Percentiles rank a stretch among this genome's conserved stretches.
Evolutionary conservation across 345 rosid species (phyloP).

Genomic region (Viola odorata): DNA sequence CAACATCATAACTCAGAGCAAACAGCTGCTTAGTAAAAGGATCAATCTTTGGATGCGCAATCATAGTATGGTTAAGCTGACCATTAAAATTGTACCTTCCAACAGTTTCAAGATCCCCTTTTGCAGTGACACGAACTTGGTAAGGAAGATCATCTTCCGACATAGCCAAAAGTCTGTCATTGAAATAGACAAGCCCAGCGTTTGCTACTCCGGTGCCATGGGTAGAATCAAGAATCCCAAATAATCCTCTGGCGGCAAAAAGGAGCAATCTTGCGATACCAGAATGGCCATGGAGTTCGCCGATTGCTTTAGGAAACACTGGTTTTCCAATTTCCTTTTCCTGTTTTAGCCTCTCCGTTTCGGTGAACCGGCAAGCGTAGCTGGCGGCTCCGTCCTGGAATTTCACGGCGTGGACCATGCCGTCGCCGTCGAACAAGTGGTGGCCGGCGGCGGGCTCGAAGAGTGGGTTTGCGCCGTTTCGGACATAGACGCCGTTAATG

Average conservation of each 20-base stretch:
- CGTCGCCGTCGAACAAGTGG: constrained; percentile 93
- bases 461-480: constrained; percentile 94
- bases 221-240: constrained; percentile 54
- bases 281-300: constrained; percentile 80
- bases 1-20: constrained; percentile 77
- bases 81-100: constrained; percentile 62
- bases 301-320: constrained; percentile 83
- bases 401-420: constrained; percentile 84
- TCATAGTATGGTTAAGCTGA: constrained; percentile 66
- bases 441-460: constrained; percentile 84
- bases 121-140: constrained; percentile 52
- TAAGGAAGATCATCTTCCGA: constrained; percentile 91
- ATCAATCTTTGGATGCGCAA: constrained; percentile 90
- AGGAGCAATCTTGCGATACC: constrained; percentile 69
- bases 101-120: constrained; percentile 72
- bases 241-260: constrained; percentile 63
- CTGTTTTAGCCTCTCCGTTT: constrained; percentile 27
- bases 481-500: constrained; percentile 74
- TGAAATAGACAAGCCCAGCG: constrained; percentile 82
- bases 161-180: constrained; percentile 73
- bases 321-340: constrained; percentile 26
- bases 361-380: constrained; percentile 87
- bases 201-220: constrained; percentile 83
- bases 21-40: constrained; percentile 64
- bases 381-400: constrained; percentile 53